Base-by-base conservation (phyloP, 805 yeast genomes). In the Lipomyces chichibuensis region DNA sequence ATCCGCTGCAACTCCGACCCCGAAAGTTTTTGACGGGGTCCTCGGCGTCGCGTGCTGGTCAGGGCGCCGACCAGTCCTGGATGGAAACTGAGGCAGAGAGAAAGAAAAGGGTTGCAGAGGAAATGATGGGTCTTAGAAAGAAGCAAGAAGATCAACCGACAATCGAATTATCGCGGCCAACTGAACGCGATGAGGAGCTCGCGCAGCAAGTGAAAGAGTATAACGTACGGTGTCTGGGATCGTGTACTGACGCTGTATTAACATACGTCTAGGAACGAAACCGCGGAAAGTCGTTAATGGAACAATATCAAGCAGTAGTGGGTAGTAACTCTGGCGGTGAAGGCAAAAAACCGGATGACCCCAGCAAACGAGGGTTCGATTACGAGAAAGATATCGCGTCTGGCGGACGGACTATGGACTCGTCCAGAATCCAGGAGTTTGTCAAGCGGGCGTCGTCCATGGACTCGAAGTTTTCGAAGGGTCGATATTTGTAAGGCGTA, bases 21-120 rank as follows among this genome's bases (percentile, higher is more conserved):
- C 55, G 66, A 20, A 65, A 65, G 57, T 71, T 71, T 51, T n/a
- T 66, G 35, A 54, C 67, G 1, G 73, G 70, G 5, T 46, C 53
- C 20, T 51, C 67, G 14, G 68, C 66, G 6, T 2, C 65, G 17
- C 27, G 62, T 9, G 29, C 53, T 9, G 61, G 55, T 23, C 35
- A 57, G 1, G 68, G 60, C 14, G n/a, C 61, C 8, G 72, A 67
- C 29, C 23, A 58, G 14, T 46, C 65, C 46, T 71, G 73, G 73
- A 66, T 59, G 35, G 73, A 71, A 57, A 71, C 67, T 2, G 73
- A 68, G 35, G 59, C 55, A 9, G 73, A 71, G 33, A 63, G 73
- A 23, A 65, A 62, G 60, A 67, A 65, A 59, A 61, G 73, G 23
- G n/a, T 71, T 23, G 72, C 63, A 2, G 73, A 71, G 56, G 73